Percentiles rank a stretch among this genome's conserved stretches.
Evolutionary conservation across 345 rosid genomes (phyloP).

Genomic region (Conringia planisiliqua): DNA sequence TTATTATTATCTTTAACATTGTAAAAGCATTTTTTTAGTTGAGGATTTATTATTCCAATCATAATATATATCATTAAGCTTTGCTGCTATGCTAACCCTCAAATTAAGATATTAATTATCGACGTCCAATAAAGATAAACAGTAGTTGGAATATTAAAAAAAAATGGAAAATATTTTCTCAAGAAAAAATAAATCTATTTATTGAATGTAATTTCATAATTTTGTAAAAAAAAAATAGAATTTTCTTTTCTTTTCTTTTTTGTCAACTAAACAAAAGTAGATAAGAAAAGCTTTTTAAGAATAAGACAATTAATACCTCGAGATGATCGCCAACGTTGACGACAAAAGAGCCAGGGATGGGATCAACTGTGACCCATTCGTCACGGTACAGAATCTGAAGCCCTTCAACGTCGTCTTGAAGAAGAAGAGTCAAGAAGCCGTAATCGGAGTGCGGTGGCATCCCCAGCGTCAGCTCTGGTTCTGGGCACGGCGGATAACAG

Average conservation of each 20-base stretch:
- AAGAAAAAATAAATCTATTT: background rate
- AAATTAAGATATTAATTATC: background rate
- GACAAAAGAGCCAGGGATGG: constrained; percentile 64
- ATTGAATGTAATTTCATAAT: background rate
- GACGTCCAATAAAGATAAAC: background rate
- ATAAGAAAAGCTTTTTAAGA: background rate
- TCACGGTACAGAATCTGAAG: constrained; percentile 54
- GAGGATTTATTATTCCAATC: too few relatives aligned
- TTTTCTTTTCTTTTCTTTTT: too few relatives aligned
- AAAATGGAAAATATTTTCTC: background rate
- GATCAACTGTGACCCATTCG: constrained; percentile 74
- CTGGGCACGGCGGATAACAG: constrained; percentile 80
- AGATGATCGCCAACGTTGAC: constrained; percentile 92
- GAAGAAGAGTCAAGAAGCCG: constrained; percentile 82
- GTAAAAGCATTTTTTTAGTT: too few relatives aligned
- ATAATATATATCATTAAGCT: background rate
- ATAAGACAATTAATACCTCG: constrained; percentile 48
- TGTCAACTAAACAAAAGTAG: too few relatives aligned
- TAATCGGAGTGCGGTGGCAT: constrained; percentile 96
- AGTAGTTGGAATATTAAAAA: background rate
- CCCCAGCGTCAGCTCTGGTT: constrained; percentile 82
- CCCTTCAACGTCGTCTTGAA: constrained; percentile 80
- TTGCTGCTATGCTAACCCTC: background rate
- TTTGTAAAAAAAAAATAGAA: background rate
- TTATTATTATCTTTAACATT: background rate